Base-by-base conservation (phyloP, 441 rosid genomes). In the Euphorbia corollata region DNA sequence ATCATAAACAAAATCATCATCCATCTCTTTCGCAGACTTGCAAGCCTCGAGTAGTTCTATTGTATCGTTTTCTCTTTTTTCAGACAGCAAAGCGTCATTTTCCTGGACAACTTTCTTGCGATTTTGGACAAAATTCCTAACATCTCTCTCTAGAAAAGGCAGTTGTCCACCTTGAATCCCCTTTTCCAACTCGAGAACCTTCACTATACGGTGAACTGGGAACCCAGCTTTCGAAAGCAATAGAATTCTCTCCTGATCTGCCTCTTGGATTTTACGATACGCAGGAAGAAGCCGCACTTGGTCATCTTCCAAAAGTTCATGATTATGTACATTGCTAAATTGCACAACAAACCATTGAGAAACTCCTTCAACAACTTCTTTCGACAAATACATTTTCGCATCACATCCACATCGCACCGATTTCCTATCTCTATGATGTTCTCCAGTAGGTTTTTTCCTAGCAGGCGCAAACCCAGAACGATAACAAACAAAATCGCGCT, bases 321-420 rank as follows among this genome's bases (percentile, higher is more conserved):
- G 97, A 72, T 92, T 90, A 77, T 92, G 98, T 51, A 92, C 83
- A 80, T 92, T 88, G 66, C 98, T 90, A 69, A 90, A 92, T 68
- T 92, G 98, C 34, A 89, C 85, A 39, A 90, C 87, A 73, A 73
- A 85, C 97, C 98, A 92, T 53, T 88, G 97, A 60, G 78, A 43
- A 43, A 69, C 74, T 34, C 88, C 89, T 38, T 85, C 78, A 76
- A 80, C 85, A 41, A 85, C 72, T 76, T 92, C 92, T 76, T 90
- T 90, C 0, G 90, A 83, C 78, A 92, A 71, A 79, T 86, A 92
- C 64, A 92, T 60, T 75, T 92, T 92, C 0, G 94, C 90, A 79
- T 92, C 98, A 30, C 98, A 92, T 58, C 98, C 98, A 22, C 96
- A 90, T 2, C 97, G 81, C 30, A 87, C 91, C 0, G 97, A 92